Evolutionary conservation across 2,329 filamentous ascomycete species (phyloP).

Genomic region (Xylariaceae sp.): DNA sequence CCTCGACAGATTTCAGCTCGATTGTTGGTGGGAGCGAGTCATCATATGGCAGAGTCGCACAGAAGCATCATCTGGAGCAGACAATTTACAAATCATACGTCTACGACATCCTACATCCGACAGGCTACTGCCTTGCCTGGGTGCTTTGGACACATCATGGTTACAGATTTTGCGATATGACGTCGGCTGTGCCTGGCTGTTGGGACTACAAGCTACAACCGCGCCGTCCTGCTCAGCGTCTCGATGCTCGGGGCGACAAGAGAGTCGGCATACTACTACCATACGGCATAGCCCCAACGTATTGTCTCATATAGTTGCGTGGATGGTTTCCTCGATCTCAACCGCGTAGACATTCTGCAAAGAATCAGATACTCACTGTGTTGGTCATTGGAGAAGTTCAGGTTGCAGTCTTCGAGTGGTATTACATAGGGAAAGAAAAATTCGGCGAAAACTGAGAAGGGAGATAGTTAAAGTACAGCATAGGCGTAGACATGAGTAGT

Average conservation of each 20-base stretch:
- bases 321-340: slow-evolving; percentile 26
- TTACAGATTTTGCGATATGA: slow-evolving; percentile 56
- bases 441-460: slow-evolving; percentile 8
- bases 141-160: slow-evolving; percentile 58
- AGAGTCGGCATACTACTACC: slow-evolving; percentile 16
- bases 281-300: slow-evolving; percentile 20
- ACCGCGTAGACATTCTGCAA: slow-evolving; percentile 27
- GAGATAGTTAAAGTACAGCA: too few species aligned
- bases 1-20: slow-evolving; percentile 27
- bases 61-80: slow-evolving; percentile 45
- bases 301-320: slow-evolving; percentile 27
- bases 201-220: too few species aligned
- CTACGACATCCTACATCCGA: slow-evolving; percentile 53
- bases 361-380: slow-evolving; percentile 26
- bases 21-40: slow-evolving; percentile 33
- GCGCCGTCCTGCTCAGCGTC: slow-evolving; percentile 10
- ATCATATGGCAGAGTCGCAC: slow-evolving; percentile 42
- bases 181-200: slow-evolving; percentile 22
- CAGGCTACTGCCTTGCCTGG: slow-evolving; percentile 42
- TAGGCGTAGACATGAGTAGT: slow-evolving; percentile 12
- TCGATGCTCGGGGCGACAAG: slow-evolving; percentile 20
- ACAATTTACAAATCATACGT: slow-evolving; percentile 50
- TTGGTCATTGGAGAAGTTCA: slow-evolving; percentile 29
- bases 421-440: slow-evolving; percentile 15
- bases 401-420: slow-evolving; percentile 22